A percentile compares a stretch with the other conserved stretches of the same genome.
These are phyloP conservation scores for Penicillium crustosum DNA, from an alignment of 2,329 filamentous ascomycete species.

Conservation along the genomic window DNA sequence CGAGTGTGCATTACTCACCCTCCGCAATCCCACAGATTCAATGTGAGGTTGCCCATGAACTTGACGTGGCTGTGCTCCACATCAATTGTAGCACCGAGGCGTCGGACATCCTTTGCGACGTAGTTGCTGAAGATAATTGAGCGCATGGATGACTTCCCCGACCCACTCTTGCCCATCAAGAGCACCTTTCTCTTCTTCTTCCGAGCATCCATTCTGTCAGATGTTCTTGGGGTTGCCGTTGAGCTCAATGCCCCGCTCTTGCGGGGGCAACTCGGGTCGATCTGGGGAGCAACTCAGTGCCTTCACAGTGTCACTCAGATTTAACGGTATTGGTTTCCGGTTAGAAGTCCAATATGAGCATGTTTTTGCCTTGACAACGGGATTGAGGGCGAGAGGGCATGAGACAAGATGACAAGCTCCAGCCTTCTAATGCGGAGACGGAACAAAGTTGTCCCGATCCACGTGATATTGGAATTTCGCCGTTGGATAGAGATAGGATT, in stretches of 20 bases:
- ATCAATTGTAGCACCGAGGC: constrained; percentile 93
- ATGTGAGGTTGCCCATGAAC: constrained; percentile 94
- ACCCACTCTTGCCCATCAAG: constrained; percentile 93
- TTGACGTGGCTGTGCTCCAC: constrained; percentile 98
- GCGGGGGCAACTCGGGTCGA: constrained; percentile 20
- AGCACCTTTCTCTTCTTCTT: constrained; percentile 83
- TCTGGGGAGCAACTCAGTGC: constrained; percentile 13
- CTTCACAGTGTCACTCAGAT: constrained; percentile 7
- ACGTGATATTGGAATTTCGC: constrained; percentile 11
- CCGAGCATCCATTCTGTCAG: constrained; percentile 43
- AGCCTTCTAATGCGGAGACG: constrained; percentile 25
- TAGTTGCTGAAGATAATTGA: constrained; percentile 99
- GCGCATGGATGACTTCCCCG: constrained; percentile 96
- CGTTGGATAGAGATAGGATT: not conserved
- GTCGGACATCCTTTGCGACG: constrained; percentile 89
- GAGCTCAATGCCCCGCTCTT: constrained; percentile 27
- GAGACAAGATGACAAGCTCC: constrained; percentile 18
- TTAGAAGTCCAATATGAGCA: not conserved
- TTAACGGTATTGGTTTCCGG: not conserved
- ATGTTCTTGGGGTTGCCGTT: constrained; percentile 12
- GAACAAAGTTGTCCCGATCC: constrained; percentile 21
- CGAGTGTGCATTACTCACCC: constrained; percentile 55
- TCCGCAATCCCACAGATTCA: constrained; percentile 98
- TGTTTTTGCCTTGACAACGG: constrained; percentile 7
- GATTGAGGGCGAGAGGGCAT: constrained; percentile 16